Evolutionary conservation across 1,139 yeast genomes (phyloP), one percentile per base, ranked within the genome.

Genomic region (Pneumocystis wakefieldiae): DNA sequence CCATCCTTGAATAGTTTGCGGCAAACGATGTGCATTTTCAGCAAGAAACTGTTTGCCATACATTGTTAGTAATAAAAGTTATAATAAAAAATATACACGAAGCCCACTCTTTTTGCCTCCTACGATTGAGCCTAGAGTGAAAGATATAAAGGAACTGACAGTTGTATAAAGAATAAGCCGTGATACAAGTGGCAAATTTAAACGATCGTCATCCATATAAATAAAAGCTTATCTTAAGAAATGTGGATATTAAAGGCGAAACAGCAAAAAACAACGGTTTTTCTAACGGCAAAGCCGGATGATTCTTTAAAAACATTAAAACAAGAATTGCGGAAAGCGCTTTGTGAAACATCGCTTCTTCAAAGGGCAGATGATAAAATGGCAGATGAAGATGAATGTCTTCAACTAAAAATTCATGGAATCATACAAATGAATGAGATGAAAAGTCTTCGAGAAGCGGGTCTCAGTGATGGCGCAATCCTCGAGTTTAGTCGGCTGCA

Each of bases 1-100:
- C 96, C 96, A 88, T 0, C 92, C 94, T 41, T 90, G 92, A 63
- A 84, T 86, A 0, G 86, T 84, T 29, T 76, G 78, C 3, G 96
- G 96, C 66, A 89, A 76, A 60, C 96, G 74, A 71, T 88, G 96
- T 14, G 94, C 87, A 70, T 88, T 88, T 68, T 87, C 90, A 1
- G 91, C 89, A 63, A 88, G 76, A 69, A 82, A 89, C 60, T 83
- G 78, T 57, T 24, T 48, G 5, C n/a, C 32, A 24, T 48, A 24
- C 24, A 3, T 24, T 19, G 1, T 24, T 48, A 24, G 3, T 12
- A 8, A 32, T 32, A 32, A 32, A 32, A 32, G 35, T 10, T 19
- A 42, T 6, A 42, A 42, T 19, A 19, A 48, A 48, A 24, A 15
- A 15, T n/a, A 19, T 48, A 48, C 55, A 48, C 55, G 55, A 6